Percentiles rank a stretch among this genome's conserved stretches.
Evolutionary conservation across 495 filamentous ascomycete genomes (phyloP).

Genomic region (Penicillium odoratum): DNA sequence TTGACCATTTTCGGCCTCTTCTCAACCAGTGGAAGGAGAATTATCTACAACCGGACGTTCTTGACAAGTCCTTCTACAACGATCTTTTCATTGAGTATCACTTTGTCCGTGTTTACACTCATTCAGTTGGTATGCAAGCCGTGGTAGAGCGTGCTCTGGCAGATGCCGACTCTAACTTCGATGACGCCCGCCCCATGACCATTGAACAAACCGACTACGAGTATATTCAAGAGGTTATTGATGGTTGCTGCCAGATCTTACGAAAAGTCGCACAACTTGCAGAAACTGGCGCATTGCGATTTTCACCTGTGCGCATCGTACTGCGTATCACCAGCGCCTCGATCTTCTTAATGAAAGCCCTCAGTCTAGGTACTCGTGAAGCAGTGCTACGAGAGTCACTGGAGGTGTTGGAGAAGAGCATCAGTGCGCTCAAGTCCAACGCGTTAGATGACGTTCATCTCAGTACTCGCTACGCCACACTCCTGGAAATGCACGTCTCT

Average conservation of each 20-base stretch:
- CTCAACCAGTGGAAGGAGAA: conserved; percentile 53
- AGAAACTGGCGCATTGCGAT: conserved; percentile 43
- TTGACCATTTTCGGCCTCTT: conserved; percentile 53
- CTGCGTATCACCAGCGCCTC: conserved; percentile 53
- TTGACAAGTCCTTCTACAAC: conserved; percentile 44
- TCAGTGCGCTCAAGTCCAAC: conserved; percentile 49
- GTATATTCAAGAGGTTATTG: conserved; percentile 57
- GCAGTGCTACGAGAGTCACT: conserved; percentile 50
- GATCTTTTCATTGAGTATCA: conserved; percentile 55
- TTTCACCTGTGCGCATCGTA: conserved; percentile 53
- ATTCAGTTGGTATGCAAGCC: conserved; percentile 57
- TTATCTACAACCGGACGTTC: conserved; percentile 43
- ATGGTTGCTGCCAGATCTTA: conserved; percentile 53
- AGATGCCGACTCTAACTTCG: conserved; percentile 40
- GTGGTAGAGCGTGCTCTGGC: conserved; percentile 48
- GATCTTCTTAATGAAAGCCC: conserved; percentile 54
- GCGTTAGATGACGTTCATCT: conserved; percentile 55
- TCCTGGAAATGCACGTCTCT: conserved; percentile 51
- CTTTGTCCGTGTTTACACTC: conserved; percentile 54
- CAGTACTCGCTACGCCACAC: conserved; percentile 50
- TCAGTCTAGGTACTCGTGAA: conserved; percentile 51
- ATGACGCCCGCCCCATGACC: conserved; percentile 43
- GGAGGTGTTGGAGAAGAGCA: conserved; percentile 48
- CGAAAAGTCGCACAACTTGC: conserved; percentile 47
- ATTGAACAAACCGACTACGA: conserved; percentile 55